Conservation (phyloP, 1,284 basidiomycete species). For the Somion occarium region DNA sequence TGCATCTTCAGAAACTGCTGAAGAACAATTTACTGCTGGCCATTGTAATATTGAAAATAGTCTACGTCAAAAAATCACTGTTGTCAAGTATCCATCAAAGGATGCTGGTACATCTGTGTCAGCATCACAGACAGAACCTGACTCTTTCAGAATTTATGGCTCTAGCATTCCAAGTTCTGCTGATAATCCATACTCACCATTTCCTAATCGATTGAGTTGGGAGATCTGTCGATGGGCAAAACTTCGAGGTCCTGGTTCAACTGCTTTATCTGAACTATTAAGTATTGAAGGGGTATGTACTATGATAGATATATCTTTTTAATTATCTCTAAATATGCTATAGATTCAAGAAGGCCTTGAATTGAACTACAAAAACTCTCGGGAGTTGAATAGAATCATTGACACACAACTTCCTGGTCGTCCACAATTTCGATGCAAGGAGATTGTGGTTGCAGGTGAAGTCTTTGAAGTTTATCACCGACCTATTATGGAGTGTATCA, state of each 20-base stretch:
- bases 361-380: constrained; percentile 23
- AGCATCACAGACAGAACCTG: background rate
- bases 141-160: background rate
- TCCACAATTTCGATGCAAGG: constrained; percentile 15
- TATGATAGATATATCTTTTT: background rate
- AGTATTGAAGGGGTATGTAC: constrained; percentile 16
- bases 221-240: constrained; percentile 19
- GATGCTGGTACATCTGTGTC: background rate
- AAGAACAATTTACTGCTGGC: background rate
- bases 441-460: constrained; percentile 19
- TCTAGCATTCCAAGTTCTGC: background rate
- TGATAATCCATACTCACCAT: constrained; percentile 15
- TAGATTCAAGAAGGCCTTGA: constrained; percentile 17
- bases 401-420: constrained; percentile 24
- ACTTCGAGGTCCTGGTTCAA: constrained; percentile 16
- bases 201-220: constrained; percentile 17
- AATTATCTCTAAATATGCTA: background rate
- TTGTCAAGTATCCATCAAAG: background rate
- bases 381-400: constrained; percentile 27
- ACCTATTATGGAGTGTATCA: constrained; percentile 9
- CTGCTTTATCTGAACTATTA: constrained; percentile 16
- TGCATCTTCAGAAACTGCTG: background rate
- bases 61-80: background rate
- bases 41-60: background rate
- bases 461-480: constrained; percentile 6